A percentile compares a stretch with the other conserved stretches of the same genome.
phyloP scores from a whole-genome alignment of 1,284 basidiomycete species.

The Malassezia sp. region DNA sequence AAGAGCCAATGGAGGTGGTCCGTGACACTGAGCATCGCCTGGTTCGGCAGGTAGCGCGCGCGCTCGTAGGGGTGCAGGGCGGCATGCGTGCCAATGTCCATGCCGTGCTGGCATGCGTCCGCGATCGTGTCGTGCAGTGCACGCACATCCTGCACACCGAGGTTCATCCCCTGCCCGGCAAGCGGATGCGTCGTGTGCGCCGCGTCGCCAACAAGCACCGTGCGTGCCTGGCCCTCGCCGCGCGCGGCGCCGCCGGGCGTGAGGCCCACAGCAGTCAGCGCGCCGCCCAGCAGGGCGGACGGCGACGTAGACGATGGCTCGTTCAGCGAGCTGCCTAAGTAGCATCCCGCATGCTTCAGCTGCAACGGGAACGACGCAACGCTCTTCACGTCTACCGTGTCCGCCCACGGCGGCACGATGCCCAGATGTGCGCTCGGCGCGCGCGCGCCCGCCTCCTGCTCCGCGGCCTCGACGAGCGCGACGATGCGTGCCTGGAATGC shows the following conservation, averaged over 20 bases:
- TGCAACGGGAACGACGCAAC: slow-evolving; percentile 81
- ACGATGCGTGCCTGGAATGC: slow-evolving; percentile 25
- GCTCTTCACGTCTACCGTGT: slow-evolving; percentile 61
- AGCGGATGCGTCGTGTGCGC: slow-evolving; percentile 91
- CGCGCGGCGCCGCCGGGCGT: slow-evolving; percentile 27
- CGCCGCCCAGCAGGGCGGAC: slow-evolving; percentile 22
- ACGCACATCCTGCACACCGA: slow-evolving; percentile 69
- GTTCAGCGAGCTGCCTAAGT: slow-evolving; percentile 56
- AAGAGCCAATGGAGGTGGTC: slow-evolving; percentile 44
- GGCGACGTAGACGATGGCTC: slow-evolving; percentile 13
- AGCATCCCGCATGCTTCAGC: slow-evolving; percentile 74
- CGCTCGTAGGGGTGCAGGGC: slow-evolving; percentile 29
- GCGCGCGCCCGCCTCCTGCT: slow-evolving; percentile 16
- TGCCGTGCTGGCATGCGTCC: slow-evolving; percentile 23
- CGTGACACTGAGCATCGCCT: slow-evolving; percentile 36
- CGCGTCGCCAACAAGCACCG: slow-evolving; percentile 85
- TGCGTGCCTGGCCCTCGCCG: slow-evolving; percentile 53
- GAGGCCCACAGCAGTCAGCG: slow-evolving; percentile 23
- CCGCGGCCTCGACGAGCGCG: slow-evolving; percentile 19
- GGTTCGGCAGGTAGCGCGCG: slow-evolving; percentile 39
- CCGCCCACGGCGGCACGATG: slow-evolving; percentile 60
- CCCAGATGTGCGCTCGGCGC: slow-evolving; percentile 25
- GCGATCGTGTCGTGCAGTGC: slow-evolving; percentile 22
- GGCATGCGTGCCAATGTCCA: slow-evolving; percentile 35
- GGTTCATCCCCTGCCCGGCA: slow-evolving; percentile 91